Conservation (phyloP, 306 rosid species). For the Cicer arietinum region DNA sequence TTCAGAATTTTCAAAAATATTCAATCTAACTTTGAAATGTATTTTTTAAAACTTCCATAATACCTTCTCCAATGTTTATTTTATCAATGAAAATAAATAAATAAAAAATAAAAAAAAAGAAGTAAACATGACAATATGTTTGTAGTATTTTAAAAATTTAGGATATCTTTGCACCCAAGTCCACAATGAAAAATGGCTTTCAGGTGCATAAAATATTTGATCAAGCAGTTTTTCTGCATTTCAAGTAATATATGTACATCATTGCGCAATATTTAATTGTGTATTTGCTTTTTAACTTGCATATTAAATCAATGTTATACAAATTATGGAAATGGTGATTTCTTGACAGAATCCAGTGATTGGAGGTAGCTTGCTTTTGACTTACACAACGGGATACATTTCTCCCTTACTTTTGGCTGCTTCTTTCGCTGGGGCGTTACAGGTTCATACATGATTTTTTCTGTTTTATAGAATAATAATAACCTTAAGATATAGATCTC, state of each 20-base stretch:
- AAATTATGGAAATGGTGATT: slow-evolving; percentile 32
- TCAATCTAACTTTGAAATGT: too few species aligned
- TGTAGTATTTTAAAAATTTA: background rate
- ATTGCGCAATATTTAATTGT: slow-evolving; percentile 5
- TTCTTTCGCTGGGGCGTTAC: slow-evolving; percentile 91
- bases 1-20: too few species aligned
- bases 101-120: too few species aligned
- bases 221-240: background rate
- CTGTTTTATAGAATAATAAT: slow-evolving; percentile 10
- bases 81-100: too few species aligned
- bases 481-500: background rate
- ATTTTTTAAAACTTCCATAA: too few species aligned
- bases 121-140: background rate
- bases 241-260: slow-evolving; percentile 10
- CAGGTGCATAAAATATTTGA: background rate
- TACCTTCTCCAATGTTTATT: too few species aligned
- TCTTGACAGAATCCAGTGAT: slow-evolving; percentile 77
- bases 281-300: slow-evolving; percentile 21
- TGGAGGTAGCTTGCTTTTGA: slow-evolving; percentile 88
- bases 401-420: slow-evolving; percentile 94
- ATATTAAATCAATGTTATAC: slow-evolving; percentile 9
- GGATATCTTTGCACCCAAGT: slow-evolving; percentile 3
- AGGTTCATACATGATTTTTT: slow-evolving; percentile 53
- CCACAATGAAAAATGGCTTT: slow-evolving; percentile 26
- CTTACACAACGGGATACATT: slow-evolving; percentile 93